Evolutionary conservation across 306 rosid genomes (phyloP), one percentile per base, ranked within the genome.

Genomic region (Echinosophora koreensis): DNA sequence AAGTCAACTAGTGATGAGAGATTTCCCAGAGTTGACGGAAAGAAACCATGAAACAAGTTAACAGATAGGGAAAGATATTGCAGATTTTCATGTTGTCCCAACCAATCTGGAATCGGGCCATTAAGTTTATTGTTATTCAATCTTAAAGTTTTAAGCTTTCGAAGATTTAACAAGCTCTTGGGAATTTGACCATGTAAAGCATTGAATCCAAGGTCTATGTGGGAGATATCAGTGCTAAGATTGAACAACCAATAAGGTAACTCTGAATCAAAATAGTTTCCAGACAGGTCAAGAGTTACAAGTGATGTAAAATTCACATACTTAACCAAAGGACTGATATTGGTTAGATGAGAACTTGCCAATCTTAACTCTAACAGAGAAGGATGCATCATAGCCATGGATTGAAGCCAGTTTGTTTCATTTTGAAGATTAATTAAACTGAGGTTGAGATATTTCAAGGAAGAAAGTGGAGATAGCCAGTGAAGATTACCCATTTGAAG

Each of bases 1-100:
- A 81, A 81, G 1, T n/a, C 11, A 27, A 39, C 28, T 30, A 81
- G 38, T 41, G 84, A 74, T 35, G 80, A 80, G 6, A 81, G 56
- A 28, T 84, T 84, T 57, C 86, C 85, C 2, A 87, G 38, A 0
- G 81, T 50, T 14, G 80, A 32, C 4, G 88, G 88, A 41, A 87
- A 71, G 2, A 71, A 6, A 66, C 84, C 86, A 9, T 30, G 49
- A 71, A 87, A 78, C 5, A 41, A 46, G 50, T 84, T 87, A 3
- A 6, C 0, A 58, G 66, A 13, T 7, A 86, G 28, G 22, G 3
- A 22, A 57, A 83, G 77, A 12, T 16, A 11, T 32, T 70, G 71
- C n/a, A 86, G 49, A 39, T 76, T 61, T n/a, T 69, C 35, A 30
- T 61, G 64, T 17, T 8, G 35, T 1, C 86, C 86, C 14, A 78